Conservation (phyloP, 306 rosid genomes). For the Vicia faba region DNA sequence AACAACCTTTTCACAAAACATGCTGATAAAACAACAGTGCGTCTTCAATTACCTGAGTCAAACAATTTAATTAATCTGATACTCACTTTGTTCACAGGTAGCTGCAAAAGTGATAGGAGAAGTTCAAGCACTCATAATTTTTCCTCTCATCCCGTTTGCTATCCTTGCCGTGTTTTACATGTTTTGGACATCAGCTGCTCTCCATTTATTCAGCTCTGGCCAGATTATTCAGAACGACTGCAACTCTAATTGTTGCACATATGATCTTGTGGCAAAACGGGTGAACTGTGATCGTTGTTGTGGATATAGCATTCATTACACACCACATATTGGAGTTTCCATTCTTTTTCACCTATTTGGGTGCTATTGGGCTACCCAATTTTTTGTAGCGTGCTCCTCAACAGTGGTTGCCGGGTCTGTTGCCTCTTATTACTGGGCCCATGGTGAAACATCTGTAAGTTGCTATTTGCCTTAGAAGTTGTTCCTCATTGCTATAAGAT, state of each 20-base stretch:
- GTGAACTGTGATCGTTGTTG: conserved; percentile 88
- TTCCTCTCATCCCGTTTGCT: conserved; percentile 74
- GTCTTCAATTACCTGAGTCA: conserved; percentile 16
- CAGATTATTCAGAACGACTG: conserved; percentile 81
- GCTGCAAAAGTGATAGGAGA: conserved; percentile 99
- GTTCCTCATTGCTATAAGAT: conserved; percentile 13
- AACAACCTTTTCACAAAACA: background rate
- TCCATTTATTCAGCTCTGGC: conserved; percentile 92
- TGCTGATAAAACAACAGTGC: background rate
- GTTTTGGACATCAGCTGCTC: conserved; percentile 95
- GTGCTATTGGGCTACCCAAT: conserved; percentile 93
- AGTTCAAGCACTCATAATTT: conserved; percentile 88
- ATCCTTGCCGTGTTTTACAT: conserved; percentile 88
- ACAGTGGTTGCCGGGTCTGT: conserved; percentile 94
- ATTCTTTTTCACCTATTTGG: conserved; percentile 95
- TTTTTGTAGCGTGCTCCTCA: conserved; percentile 81
- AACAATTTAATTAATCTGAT: conserved; percentile 19
- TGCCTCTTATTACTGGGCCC: conserved; percentile 95
- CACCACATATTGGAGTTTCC: conserved; percentile 87
- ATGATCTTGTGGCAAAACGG: conserved; percentile 72
- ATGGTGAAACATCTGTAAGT: conserved; percentile 85
- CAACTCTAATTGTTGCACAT: conserved; percentile 85
- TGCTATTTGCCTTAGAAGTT: conserved; percentile 25
- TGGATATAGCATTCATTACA: conserved; percentile 85
- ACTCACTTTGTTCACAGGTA: conserved; percentile 58